These are phyloP conservation scores for Kandelia obovata DNA, from an alignment of 345 rosid species.

Conservation along the genomic window DNA sequence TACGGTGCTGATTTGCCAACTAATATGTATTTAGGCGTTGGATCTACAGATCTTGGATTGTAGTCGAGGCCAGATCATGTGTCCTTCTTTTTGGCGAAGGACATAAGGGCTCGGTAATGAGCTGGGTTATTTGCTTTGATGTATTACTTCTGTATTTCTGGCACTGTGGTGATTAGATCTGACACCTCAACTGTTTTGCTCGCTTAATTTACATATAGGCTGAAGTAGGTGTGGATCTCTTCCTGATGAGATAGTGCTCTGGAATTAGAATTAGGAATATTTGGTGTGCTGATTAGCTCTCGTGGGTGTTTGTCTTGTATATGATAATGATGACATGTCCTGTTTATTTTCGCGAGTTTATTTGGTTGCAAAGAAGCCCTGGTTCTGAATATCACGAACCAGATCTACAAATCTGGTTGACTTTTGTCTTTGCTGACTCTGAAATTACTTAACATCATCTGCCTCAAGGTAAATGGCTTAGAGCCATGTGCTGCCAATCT, in stretches of 20 bases:
- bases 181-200: background rate
- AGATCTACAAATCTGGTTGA: constrained; percentile 4
- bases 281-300: too few species aligned
- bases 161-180: background rate
- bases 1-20: constrained; percentile 14
- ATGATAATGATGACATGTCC: too few species aligned
- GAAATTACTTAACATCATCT: constrained; percentile 22
- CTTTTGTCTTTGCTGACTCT: constrained; percentile 20
- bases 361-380: too few species aligned
- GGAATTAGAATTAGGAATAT: too few species aligned
- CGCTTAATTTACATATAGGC: background rate
- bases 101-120: background rate
- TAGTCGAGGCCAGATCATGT: background rate
- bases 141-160: constrained; percentile 1
- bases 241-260: background rate
- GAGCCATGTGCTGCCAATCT: constrained; percentile 20
- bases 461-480: constrained; percentile 27
- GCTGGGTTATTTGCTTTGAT: constrained; percentile 3
- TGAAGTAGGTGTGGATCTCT: background rate
- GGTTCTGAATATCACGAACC: too few species aligned
- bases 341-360: too few species aligned
- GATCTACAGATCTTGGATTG: constrained; percentile 21
- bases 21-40: constrained; percentile 7
- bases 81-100: background rate
- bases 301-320: too few species aligned